Evolutionary conservation across 768 basidiomycete genomes (phyloP).

Genomic region (Leccinum barrowsii): DNA sequence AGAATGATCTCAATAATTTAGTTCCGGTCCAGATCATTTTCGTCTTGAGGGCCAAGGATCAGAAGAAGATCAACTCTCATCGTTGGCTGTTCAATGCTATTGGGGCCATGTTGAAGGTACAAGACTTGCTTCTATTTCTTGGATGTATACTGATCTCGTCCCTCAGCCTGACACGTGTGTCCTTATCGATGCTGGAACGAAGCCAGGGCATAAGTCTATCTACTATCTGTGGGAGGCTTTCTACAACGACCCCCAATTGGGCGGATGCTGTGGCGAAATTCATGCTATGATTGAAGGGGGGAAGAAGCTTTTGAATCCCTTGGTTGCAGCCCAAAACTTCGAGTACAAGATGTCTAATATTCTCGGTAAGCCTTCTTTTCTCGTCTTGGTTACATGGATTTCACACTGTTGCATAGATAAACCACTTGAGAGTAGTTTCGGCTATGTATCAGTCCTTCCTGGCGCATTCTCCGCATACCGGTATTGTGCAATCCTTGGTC

Average conservation of each 20-base stretch:
- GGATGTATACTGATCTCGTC: neutral
- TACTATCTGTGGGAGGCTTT: conserved; percentile 95
- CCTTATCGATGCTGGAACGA: conserved; percentile 92
- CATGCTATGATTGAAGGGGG: conserved; percentile 96
- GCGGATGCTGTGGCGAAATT: conserved; percentile 92
- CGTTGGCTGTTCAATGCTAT: conserved; percentile 96
- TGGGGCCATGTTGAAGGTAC: conserved; percentile 71
- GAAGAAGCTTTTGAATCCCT: conserved; percentile 84
- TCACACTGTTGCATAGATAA: conserved; percentile 57
- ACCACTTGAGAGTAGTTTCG: conserved; percentile 92
- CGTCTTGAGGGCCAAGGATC: conserved; percentile 89
- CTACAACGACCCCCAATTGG: conserved; percentile 73
- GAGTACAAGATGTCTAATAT: conserved; percentile 99
- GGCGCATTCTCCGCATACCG: conserved; percentile 97
- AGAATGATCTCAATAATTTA: conserved; percentile 86
- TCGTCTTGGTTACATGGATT: neutral
- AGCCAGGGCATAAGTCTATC: conserved; percentile 93
- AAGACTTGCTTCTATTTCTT: conserved; percentile 13
- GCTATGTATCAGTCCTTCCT: conserved; percentile 92
- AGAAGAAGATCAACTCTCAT: conserved; percentile 95
- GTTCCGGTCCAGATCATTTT: conserved; percentile 92
- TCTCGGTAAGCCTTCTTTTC: conserved; percentile 47
- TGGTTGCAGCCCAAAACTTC: conserved; percentile 94
- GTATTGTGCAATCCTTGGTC: conserved; percentile 87
- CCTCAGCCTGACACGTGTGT: conserved; percentile 86